phyloP scores from a whole-genome alignment of 108 stramenopile genomes.

The Cyclotella kingstonii region DNA sequence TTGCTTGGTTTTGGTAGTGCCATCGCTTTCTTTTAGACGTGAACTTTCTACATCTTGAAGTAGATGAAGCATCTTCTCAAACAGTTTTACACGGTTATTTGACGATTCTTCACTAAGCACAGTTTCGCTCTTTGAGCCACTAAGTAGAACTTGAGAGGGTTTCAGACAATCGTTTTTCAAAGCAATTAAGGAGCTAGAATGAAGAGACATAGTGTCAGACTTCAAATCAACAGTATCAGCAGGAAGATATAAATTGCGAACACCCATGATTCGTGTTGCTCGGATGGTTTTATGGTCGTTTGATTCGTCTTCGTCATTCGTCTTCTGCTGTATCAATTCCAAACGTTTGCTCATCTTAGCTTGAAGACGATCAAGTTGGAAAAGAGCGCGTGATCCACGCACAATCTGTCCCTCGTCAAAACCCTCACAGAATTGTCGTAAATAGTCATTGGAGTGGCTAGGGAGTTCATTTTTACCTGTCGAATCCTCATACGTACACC shows the following conservation, averaged over 20 bases:
- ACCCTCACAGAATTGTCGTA: neutral
- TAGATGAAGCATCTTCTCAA: slow-evolving; percentile 18
- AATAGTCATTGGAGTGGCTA: neutral
- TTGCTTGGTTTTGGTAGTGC: slow-evolving; percentile 3
- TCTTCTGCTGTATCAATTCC: slow-evolving; percentile 2
- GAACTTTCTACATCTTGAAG: slow-evolving; percentile 16
- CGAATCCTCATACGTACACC: neutral
- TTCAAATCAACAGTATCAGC: neutral
- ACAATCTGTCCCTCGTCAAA: neutral
- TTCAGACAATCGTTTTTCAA: neutral
- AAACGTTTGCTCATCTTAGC: slow-evolving; percentile 18
- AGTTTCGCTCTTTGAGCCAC: neutral
- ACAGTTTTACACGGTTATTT: slow-evolving; percentile 19
- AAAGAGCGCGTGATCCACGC: slow-evolving; percentile 25
- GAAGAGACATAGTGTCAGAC: neutral
- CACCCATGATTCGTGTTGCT: slow-evolving; percentile 14
- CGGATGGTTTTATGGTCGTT: slow-evolving; percentile 13
- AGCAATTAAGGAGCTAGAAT: neutral
- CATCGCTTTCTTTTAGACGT: slow-evolving; percentile 1
- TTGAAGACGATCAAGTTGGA: slow-evolving; percentile 19
- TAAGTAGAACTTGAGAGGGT: neutral
- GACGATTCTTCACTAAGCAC: neutral
- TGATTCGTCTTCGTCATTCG: slow-evolving; percentile 3
- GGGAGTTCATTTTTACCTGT: neutral
- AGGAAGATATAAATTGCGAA: slow-evolving; percentile 6